phyloP scores from a whole-genome alignment of 371 early-diverging fungal species.

The Apophysomyces ossiformis region DNA sequence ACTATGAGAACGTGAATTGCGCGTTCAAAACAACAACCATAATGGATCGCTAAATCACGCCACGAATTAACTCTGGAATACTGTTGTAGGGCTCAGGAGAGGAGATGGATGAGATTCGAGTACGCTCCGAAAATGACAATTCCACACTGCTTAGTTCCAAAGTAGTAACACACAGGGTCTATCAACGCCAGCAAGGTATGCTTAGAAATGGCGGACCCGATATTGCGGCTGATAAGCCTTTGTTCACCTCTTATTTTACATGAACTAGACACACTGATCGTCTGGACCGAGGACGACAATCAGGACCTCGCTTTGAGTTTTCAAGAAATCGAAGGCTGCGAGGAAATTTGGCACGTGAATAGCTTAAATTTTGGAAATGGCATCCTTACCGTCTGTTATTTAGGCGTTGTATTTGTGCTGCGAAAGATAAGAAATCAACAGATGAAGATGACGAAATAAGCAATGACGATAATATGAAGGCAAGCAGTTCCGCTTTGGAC shows the following conservation, averaged over 20 bases:
- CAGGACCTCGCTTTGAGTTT: constrained; percentile 90
- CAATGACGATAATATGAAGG: neutral
- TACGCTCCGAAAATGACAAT: constrained; percentile 70
- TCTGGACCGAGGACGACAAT: constrained; percentile 87
- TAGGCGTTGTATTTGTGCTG: constrained; percentile 16
- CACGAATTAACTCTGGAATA: constrained; percentile 19
- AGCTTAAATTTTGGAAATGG: neutral
- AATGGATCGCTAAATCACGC: constrained; percentile 12
- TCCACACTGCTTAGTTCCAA: constrained; percentile 66
- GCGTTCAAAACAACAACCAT: constrained; percentile 22
- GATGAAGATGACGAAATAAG: neutral
- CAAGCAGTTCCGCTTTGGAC: neutral
- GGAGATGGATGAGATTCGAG: constrained; percentile 63
- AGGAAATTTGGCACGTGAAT: constrained; percentile 74
- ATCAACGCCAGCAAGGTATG: constrained; percentile 83
- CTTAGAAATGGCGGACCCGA: constrained; percentile 7
- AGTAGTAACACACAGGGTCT: constrained; percentile 67
- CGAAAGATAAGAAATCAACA: constrained; percentile 22
- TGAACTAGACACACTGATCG: constrained; percentile 80
- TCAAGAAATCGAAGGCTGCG: constrained; percentile 84
- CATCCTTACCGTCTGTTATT: neutral
- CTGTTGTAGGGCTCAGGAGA: constrained; percentile 35
- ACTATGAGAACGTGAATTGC: constrained; percentile 14
- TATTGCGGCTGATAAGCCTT: neutral
- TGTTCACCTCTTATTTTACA: constrained; percentile 1